Evolutionary conservation across 257 asterid genomes (phyloP).

Genomic region (Cordia subcordata): DNA sequence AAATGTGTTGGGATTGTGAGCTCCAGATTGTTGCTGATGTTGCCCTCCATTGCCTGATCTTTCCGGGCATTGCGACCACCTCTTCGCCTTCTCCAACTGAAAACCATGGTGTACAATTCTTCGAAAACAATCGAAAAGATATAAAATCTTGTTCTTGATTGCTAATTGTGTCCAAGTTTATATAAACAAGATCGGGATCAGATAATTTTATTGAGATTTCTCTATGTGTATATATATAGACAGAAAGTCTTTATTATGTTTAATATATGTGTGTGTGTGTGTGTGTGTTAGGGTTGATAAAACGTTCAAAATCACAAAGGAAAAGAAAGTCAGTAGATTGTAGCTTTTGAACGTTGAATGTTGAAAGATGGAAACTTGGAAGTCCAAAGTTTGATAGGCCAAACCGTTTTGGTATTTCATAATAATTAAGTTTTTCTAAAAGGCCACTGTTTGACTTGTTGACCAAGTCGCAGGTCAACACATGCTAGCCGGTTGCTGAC

Average conservation of each 20-base stretch:
- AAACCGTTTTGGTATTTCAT: too few species aligned
- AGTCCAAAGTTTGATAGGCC: slow-evolving; percentile 9
- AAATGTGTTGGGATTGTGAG: slow-evolving; percentile 13
- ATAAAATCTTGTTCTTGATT: neutral
- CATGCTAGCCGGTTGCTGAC: neutral
- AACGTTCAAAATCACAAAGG: slow-evolving; percentile 12
- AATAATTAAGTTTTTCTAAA: too few species aligned
- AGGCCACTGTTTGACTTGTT: neutral
- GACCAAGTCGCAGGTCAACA: neutral
- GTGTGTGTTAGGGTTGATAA: too few species aligned
- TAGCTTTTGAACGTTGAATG: slow-evolving; percentile 32
- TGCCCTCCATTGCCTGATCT: slow-evolving; percentile 3
- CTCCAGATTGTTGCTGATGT: slow-evolving; percentile 5
- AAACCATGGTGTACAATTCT: slow-evolving; percentile 10
- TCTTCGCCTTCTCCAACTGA: slow-evolving; percentile 15
- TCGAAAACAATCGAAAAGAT: too few species aligned
- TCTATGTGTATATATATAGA: neutral
- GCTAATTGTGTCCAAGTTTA: too few species aligned
- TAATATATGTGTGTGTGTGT: too few species aligned
- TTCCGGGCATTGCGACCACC: slow-evolving; percentile 1
- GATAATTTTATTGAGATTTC: neutral
- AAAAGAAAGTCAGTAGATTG: neutral
- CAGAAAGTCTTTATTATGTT: too few species aligned
- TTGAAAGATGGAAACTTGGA: slow-evolving; percentile 17
- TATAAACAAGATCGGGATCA: neutral